phyloP scores from a whole-genome alignment of 805 yeast species.

The Scheffersomyces lignosus region DNA sequence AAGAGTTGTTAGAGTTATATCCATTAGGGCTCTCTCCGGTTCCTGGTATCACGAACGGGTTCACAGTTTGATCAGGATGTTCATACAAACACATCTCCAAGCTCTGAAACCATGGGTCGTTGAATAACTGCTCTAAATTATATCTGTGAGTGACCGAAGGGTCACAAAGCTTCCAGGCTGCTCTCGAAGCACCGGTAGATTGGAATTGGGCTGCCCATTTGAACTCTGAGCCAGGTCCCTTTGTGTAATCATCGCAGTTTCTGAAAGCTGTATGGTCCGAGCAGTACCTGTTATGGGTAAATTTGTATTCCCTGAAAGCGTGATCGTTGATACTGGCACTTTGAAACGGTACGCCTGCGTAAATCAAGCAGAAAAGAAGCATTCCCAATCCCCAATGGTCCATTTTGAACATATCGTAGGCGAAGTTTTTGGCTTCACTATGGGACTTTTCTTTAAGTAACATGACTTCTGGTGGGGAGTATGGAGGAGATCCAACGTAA shows the following conservation, averaged over 20 bases:
- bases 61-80: constrained; percentile 37
- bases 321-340: constrained; percentile 50
- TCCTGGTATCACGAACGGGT: constrained; percentile 33
- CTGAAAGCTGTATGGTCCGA: constrained; percentile 50
- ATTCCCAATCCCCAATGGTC: constrained; percentile 78
- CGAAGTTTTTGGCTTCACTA: constrained; percentile 35
- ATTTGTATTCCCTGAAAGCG: constrained; percentile 55
- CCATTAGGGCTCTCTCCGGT: constrained; percentile 15
- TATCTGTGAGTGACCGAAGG: constrained; percentile 57
- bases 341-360: constrained; percentile 60
- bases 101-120: constrained; percentile 62
- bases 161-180: constrained; percentile 73
- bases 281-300: constrained; percentile 43
- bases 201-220: constrained; percentile 64
- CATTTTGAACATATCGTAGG: constrained; percentile 65
- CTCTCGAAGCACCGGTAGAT: constrained; percentile 61
- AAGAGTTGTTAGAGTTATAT: constrained; percentile 6
- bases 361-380: constrained; percentile 58
- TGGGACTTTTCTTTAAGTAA: constrained; percentile 38
- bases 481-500: constrained; percentile 79
- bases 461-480: constrained; percentile 77
- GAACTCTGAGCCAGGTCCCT: constrained; percentile 73
- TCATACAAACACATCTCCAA: constrained; percentile 64
- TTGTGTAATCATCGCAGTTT: constrained; percentile 40
- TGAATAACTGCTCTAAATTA: constrained; percentile 51